Evolutionary conservation across 2,329 filamentous ascomycete species (phyloP).

Genomic region (Knoxdaviesia capensis): DNA sequence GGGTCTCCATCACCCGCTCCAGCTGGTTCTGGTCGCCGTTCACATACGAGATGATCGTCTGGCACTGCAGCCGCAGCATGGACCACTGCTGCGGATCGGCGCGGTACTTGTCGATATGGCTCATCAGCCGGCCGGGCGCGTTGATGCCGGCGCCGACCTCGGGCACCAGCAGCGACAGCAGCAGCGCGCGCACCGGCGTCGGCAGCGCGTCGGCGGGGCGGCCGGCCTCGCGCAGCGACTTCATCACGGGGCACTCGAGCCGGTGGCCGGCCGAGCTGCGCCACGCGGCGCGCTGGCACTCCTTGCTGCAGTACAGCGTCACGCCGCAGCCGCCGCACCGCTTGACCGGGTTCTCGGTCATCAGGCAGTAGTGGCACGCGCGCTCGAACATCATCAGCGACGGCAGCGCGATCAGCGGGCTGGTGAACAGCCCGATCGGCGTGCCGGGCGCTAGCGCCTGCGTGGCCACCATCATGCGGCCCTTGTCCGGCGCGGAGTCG

Average conservation of each 20-base stretch:
- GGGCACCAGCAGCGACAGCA: constrained; percentile 23
- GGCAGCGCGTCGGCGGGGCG: constrained; percentile 19
- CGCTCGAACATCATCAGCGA: constrained; percentile 17
- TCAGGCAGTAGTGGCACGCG: constrained; percentile 30
- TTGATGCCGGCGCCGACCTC: constrained; percentile 13
- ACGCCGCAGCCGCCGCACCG: constrained; percentile 33
- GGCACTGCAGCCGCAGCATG: constrained; percentile 27
- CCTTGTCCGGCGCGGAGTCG: constrained; percentile 10
- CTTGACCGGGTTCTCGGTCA: constrained; percentile 8
- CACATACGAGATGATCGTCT: constrained; percentile 23
- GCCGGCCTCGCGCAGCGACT: constrained; percentile 15
- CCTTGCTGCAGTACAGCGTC: constrained; percentile 30
- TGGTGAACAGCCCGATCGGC: constrained; percentile 22
- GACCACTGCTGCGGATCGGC: constrained; percentile 16
- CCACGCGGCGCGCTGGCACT: constrained; percentile 37
- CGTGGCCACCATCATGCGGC: constrained; percentile 25
- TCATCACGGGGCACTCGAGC: constrained; percentile 29
- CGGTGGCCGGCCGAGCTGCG: constrained; percentile 20
- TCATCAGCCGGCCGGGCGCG: constrained; percentile 21
- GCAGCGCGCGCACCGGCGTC: constrained; percentile 31
- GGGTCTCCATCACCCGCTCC: constrained; percentile 10
- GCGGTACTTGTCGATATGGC: constrained; percentile 21
- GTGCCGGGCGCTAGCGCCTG: constrained; percentile 22
- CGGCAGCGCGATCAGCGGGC: constrained; percentile 25
- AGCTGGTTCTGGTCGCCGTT: constrained; percentile 20